Evolutionary conservation across 2,329 filamentous ascomycete species (phyloP).

Genomic region (Penicillium sclerotigenum): DNA sequence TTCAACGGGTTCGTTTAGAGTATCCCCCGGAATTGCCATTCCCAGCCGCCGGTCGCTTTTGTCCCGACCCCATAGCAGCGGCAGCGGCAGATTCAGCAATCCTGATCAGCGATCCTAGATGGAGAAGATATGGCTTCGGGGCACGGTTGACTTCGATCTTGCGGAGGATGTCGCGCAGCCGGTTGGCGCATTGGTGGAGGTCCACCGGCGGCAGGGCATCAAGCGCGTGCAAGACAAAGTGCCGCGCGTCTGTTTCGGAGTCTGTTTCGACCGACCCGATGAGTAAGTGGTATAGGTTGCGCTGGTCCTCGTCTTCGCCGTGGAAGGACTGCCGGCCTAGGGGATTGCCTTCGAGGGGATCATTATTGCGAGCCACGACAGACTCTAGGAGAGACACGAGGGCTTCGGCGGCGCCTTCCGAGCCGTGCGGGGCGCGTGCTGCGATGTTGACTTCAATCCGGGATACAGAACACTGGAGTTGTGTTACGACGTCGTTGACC

Average conservation of each 20-base stretch:
- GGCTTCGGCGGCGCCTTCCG: constrained; percentile 37
- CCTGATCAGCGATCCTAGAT: constrained; percentile 33
- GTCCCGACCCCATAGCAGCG: constrained; percentile 18
- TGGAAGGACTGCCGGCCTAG: constrained; percentile 35
- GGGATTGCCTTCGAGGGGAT: constrained; percentile 37
- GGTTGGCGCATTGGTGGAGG: constrained; percentile 30
- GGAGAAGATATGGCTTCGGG: constrained; percentile 35
- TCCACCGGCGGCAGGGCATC: constrained; percentile 32
- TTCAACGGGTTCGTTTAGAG: constrained; percentile 35
- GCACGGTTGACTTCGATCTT: constrained; percentile 47
- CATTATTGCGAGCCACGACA: constrained; percentile 39
- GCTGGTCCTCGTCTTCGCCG: constrained; percentile 41
- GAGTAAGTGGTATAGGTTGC: constrained; percentile 43
- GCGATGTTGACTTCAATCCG: constrained; percentile 35
- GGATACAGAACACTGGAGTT: constrained; percentile 31
- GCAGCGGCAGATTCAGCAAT: constrained; percentile 24
- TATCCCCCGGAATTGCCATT: constrained; percentile 27
- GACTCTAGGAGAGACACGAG: constrained; percentile 40
- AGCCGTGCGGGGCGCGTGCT: constrained; percentile 35
- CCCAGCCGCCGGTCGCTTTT: constrained; percentile 34
- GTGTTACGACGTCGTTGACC: constrained; percentile 32
- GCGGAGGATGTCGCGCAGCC: constrained; percentile 31
- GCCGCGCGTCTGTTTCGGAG: constrained; percentile 24
- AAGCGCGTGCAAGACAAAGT: constrained; percentile 42
- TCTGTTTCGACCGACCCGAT: constrained; percentile 35